Evolutionary conservation across 805 yeast genomes (phyloP).

Genomic region (Saccharomycopsis malanga): DNA sequence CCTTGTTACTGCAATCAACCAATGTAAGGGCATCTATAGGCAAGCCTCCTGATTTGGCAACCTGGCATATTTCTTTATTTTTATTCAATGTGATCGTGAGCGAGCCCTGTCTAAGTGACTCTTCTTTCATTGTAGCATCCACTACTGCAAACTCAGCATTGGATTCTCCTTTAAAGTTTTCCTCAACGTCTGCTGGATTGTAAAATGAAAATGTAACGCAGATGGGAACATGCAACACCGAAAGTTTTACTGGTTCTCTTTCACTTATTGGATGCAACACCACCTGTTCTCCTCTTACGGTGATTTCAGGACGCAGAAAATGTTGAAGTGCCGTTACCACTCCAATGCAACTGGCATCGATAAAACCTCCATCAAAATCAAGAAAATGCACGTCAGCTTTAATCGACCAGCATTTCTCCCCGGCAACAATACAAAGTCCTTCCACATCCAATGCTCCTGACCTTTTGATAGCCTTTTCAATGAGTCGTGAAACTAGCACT

Average conservation of each 20-base stretch:
- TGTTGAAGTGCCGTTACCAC: constrained; percentile 82
- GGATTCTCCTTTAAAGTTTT: constrained; percentile 61
- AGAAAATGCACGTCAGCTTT: constrained; percentile 86
- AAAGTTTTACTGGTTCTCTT: constrained; percentile 79
- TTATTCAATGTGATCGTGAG: constrained; percentile 83
- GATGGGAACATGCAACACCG: constrained; percentile 82
- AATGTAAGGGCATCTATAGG: constrained; percentile 68
- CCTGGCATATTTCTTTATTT: constrained; percentile 85
- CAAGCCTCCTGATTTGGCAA: constrained; percentile 84
- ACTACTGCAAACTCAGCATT: constrained; percentile 53
- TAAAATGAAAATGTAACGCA: constrained; percentile 86
- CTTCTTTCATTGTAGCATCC: constrained; percentile 78
- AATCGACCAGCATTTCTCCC: constrained; percentile 83
- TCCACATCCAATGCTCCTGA: constrained; percentile 90
- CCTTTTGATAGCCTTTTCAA: constrained; percentile 87
- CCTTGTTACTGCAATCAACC: constrained; percentile 60
- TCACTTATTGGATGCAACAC: constrained; percentile 67
- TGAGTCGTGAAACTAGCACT: constrained; percentile 66
- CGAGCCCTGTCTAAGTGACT: constrained; percentile 64
- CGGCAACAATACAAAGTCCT: constrained; percentile 83
- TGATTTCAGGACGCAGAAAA: constrained; percentile 76
- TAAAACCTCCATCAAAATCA: constrained; percentile 87
- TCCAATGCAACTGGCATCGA: constrained; percentile 86
- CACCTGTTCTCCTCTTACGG: constrained; percentile 48
- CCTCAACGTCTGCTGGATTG: constrained; percentile 57